Evolutionary conservation across 2,329 filamentous ascomycete genomes (phyloP), one percentile per base, ranked within the genome.

Genomic region (Gnomoniopsis sp.): DNA sequence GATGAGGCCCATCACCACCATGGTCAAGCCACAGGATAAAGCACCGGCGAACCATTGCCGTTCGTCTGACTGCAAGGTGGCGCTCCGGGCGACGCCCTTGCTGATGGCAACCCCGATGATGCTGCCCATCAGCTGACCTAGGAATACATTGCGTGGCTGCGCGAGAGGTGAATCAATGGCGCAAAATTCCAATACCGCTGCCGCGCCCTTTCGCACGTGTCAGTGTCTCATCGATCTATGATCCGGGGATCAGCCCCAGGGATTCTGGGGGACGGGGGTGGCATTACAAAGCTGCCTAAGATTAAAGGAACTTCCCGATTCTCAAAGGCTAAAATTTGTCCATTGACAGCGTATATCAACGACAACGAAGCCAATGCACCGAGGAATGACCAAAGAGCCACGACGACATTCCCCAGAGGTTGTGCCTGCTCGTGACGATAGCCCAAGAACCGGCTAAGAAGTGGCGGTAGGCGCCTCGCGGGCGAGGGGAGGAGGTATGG

Each of bases 101-200:
- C 79, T 79, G 53, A 90, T 78, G 30, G 74, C 71, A 14, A 90
- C 78, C 11, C 88, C 88, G 36, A 87, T 74, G 3, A 85, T 41
- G 12, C 84, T 79, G 1, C 86, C 79, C 46, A 91, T 70, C 33
- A 88, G 56, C 68, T 92, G 88, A n/a, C 88, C 86, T 7, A 87
- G 61, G 15, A 92, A 70, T 46, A 84, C 80, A 69, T 88, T 90
- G 23, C 89, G 85, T 1, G 89, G 89, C 67, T 92, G 89, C 0
- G 88, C 79, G 30, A 92, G 81, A 0, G 89, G 88, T 0, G 88
- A 88, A 52, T 89, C 85, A 64, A 91, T 87, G 49, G 84, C 79
- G 65, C 87, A 86, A 71, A 89, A 92, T 66, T 89, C 83, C 41
- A 92, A 80, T n/a, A 92, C 87, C 15, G 89, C 88, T 2, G 88